Base-by-base conservation (phyloP, 768 basidiomycete species). In the Termitomyces titanicus region DNA sequence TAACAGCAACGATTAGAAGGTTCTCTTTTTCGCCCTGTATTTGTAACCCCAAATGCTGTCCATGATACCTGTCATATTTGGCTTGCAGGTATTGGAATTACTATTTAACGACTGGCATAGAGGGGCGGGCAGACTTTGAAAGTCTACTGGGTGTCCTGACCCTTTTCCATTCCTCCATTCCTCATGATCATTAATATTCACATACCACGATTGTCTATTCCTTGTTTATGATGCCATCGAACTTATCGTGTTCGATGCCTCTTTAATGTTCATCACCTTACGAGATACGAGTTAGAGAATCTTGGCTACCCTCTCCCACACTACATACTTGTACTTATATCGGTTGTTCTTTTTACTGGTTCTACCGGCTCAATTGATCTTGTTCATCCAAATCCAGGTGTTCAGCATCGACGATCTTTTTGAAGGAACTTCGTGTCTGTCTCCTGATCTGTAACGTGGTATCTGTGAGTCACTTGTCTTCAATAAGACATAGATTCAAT, bases 1-100 rank as follows among this genome's bases (percentile, higher is more conserved):
- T 37, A 51, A 25, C 47, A 51, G 49, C 56, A 58, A 58, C 56
- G 44, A 60, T 60, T 56, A 62, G 61, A 62, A 59, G 54, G 43
- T 46, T 55, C 39, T 13, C 5, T 58, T 47, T 43, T 45, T 46
- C 20, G 24, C 43, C 47, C 17, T 60, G 60, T 61, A 61, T 57
- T 39, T 52, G 43, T 61, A 59, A 51, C 37, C 5, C 9, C 22
- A 27, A 34, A 44, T 57, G 42, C 56, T 25, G 48, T n/a, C 31
- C 22, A 25, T 48, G 18, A 7, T 48, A 37, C 50, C 22, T 45
- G 5, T 35, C 7, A 45, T 20, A 34, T 22, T 44, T 8, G 27
- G 33, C 40, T 7, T 27, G 15, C 11, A 27, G 9, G 25, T 20
- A 40, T 51, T 18, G 37, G 18, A 33, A 46, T 20, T 50, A 15